These are phyloP conservation scores for Diaporthe humulicola DNA, from an alignment of 2,329 filamentous ascomycete species.

Conservation along the genomic window DNA sequence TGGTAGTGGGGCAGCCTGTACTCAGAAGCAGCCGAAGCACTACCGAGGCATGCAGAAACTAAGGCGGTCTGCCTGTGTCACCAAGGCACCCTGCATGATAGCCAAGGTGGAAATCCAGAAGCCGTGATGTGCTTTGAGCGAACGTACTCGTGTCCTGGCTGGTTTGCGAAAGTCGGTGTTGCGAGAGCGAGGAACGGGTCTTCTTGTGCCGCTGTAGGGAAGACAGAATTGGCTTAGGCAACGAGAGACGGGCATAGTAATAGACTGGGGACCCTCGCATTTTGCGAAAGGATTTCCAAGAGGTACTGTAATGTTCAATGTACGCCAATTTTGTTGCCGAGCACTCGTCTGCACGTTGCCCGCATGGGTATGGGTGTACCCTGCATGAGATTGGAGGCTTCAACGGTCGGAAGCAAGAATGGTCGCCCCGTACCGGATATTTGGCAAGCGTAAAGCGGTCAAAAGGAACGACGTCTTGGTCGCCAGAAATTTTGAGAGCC, in stretches of 20 bases:
- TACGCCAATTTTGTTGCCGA: background rate
- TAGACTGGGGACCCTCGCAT: background rate
- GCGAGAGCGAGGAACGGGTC: background rate
- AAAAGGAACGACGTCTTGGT: background rate
- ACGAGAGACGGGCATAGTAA: background rate
- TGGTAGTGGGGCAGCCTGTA: background rate
- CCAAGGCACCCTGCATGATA: background rate
- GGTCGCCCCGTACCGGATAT: conserved; percentile 11
- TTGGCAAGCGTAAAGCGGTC: conserved; percentile 21
- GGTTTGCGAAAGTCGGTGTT: background rate
- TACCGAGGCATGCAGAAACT: conserved; percentile 10
- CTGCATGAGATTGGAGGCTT: conserved; percentile 22
- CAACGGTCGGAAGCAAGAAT: conserved; percentile 30
- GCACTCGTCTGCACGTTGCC: conserved; percentile 1
- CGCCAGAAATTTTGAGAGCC: background rate
- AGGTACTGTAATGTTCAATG: background rate
- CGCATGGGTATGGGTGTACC: conserved; percentile 30
- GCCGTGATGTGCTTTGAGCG: background rate
- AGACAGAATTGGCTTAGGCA: background rate
- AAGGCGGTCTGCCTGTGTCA: background rate
- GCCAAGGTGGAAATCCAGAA: background rate
- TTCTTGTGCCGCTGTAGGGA: background rate
- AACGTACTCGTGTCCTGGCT: background rate
- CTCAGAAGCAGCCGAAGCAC: conserved; percentile 20
- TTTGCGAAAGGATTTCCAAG: background rate